Percentiles rank a stretch among this genome's conserved stretches.
Evolutionary conservation across 495 filamentous ascomycete genomes (phyloP).

Genomic region (Massariosphaeria phaeospora): DNA sequence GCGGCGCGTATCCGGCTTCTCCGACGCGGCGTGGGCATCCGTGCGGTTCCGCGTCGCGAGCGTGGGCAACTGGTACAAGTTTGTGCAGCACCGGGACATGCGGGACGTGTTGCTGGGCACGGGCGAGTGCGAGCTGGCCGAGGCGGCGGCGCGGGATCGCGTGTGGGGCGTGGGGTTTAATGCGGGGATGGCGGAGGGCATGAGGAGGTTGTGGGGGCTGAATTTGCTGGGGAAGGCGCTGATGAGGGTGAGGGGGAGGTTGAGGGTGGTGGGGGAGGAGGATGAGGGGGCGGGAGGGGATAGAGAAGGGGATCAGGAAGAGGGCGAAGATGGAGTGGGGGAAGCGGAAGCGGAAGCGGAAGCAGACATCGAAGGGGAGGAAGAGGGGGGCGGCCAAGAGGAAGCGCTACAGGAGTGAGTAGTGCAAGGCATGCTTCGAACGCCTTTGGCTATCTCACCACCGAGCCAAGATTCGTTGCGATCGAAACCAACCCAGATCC

Average conservation of each 20-base stretch:
- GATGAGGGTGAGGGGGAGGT: conserved; percentile 45
- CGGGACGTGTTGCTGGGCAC: conserved; percentile 51
- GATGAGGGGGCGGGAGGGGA: not conserved
- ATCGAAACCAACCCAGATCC: too few relatives aligned
- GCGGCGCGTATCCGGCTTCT: conserved; percentile 51
- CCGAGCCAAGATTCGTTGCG: too few relatives aligned
- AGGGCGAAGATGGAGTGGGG: not conserved
- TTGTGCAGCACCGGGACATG: conserved; percentile 41
- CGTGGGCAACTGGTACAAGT: conserved; percentile 57
- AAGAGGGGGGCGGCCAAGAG: too few relatives aligned
- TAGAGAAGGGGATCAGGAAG: not conserved
- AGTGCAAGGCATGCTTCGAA: too few relatives aligned
- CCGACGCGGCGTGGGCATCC: conserved; percentile 31
- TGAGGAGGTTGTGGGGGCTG: conserved; percentile 54
- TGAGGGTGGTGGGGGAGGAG: conserved; percentile 28
- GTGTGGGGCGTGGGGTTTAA: conserved; percentile 65
- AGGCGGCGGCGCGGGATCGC: conserved; percentile 51
- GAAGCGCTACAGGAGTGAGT: too few relatives aligned
- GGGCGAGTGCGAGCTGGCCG: conserved; percentile 55
- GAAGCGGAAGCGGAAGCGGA: not conserved
- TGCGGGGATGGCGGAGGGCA: conserved; percentile 45
- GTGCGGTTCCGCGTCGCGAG: conserved; percentile 54
- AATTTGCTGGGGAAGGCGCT: conserved; percentile 62
- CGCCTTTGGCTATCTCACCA: too few relatives aligned
- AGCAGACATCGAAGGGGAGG: too few relatives aligned